A percentile compares a stretch with the other conserved stretches of the same genome.
Evolutionary conservation across 305 asterid species (phyloP).

Genomic region (Solanum hybrid): DNA sequence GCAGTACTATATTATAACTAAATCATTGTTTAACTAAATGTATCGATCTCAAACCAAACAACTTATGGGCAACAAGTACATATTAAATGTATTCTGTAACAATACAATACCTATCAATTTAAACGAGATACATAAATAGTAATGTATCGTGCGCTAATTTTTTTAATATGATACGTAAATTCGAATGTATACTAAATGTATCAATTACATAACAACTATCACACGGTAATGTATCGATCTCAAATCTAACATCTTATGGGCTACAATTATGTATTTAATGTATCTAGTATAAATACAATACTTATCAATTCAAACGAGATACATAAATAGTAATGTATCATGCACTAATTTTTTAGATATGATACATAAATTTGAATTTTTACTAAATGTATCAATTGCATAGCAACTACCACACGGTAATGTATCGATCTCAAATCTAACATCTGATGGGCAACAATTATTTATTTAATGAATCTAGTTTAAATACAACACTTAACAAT

Average conservation of each 20-base stretch:
- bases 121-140: background rate
- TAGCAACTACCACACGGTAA: background rate
- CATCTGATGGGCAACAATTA: background rate
- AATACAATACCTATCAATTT: background rate
- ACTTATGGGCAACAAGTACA: background rate
- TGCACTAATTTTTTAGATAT: background rate
- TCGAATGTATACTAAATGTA: background rate
- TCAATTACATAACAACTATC: background rate
- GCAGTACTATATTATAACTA: too few relatives aligned
- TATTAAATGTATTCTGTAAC: background rate
- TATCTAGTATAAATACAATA: too few relatives aligned
- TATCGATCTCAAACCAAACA: too few relatives aligned
- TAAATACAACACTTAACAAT: background rate
- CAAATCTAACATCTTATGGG: background rate
- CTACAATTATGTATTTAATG: background rate
- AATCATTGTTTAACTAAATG: background rate
- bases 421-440: background rate
- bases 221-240: background rate
- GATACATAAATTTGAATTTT: background rate
- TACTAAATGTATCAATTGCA: background rate
- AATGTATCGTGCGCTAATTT: background rate
- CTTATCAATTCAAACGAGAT: background rate
- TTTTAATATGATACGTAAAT: too few relatives aligned
- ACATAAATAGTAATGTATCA: background rate
- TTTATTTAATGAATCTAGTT: background rate